Evolutionary conservation across 148 eudicot genomes (phyloP).

Genomic region (Chenopodium quinoa): DNA sequence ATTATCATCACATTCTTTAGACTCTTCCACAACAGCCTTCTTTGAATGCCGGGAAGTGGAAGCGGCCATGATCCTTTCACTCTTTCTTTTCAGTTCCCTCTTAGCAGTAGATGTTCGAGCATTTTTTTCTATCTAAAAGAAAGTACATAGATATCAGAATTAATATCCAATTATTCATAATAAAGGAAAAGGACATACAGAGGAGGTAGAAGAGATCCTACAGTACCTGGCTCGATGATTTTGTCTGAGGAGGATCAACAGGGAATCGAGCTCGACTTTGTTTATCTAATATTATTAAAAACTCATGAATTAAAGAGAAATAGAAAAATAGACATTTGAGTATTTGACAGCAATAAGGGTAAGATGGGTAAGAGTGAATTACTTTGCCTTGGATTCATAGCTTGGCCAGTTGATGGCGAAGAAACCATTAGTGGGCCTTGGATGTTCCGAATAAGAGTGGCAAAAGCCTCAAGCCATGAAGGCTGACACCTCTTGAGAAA

Average conservation of each 20-base stretch:
- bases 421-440: constrained; percentile 16
- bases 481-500: constrained; percentile 18
- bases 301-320: constrained; percentile 4
- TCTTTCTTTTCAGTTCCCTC: constrained; percentile 7
- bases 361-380: constrained; percentile 11
- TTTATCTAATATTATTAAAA: constrained; percentile 9
- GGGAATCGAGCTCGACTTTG: constrained; percentile 1
- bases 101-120: neutral
- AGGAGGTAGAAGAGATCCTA: neutral
- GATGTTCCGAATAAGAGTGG: constrained; percentile 21
- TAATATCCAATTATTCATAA: neutral
- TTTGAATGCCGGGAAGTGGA: neutral
- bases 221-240: constrained; percentile 16
- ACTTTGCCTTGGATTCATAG: constrained; percentile 16
- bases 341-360: neutral
- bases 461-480: constrained; percentile 22
- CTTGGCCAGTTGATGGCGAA: constrained; percentile 8
- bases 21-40: constrained; percentile 15
- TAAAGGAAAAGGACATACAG: neutral
- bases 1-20: constrained; percentile 23
- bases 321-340: neutral
- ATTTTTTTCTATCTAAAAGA: constrained; percentile 4
- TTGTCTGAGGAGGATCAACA: neutral
- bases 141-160: neutral
- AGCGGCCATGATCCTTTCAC: neutral